Evolutionary conservation across 257 asterid genomes (phyloP), one percentile per base, ranked within the genome.

Genomic region (Fraxinus excelsior): DNA sequence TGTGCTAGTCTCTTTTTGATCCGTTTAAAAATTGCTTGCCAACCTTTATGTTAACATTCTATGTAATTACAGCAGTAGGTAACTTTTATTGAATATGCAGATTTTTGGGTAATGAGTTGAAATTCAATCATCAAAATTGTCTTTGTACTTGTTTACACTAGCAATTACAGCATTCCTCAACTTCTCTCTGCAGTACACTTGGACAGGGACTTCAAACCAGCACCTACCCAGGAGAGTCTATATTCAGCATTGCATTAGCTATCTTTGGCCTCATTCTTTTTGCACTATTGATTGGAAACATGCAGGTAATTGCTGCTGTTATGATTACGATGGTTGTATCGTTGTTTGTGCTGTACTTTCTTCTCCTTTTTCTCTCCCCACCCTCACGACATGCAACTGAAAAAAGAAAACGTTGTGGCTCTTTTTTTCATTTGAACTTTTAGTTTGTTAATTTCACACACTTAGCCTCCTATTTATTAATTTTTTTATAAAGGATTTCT

Each of bases 191-290:
- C 92, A 96, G 99, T 85, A 93, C 99, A 53, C 98, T 93, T 80
- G 99, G 99, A 37, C 99, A 96, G 86, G 98, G 98, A 78, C 97
- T 96, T 80, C 81, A 94, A 82, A 96, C 98, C 70, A 96, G 99
- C 84, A 96, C 97, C 56, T 96, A 83, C 77, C 93, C 94, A 18
- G 99, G 99, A 78, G 99, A 96, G 90, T 89, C 97, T 58, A 77
- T 96, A 73, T 96, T 96, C 90, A 92, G 97, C 85, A 96, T 96
- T 67, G 96, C 96, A 35, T 94, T 96, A 60, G 99, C 98, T 75
- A 96, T 96, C 77, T 88, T 87, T 79, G 99, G 99, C 53, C 97
- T 96, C 80, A 85, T 96, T 80, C 98, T 96, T 80, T 96, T 96
- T 82, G 99, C 99, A 19, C 85, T 93, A 67, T 89, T 93, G 88